Evolutionary conservation across 768 basidiomycete genomes (phyloP), one percentile per base, ranked within the genome.

Genomic region (Melanogaster broomeanus): DNA sequence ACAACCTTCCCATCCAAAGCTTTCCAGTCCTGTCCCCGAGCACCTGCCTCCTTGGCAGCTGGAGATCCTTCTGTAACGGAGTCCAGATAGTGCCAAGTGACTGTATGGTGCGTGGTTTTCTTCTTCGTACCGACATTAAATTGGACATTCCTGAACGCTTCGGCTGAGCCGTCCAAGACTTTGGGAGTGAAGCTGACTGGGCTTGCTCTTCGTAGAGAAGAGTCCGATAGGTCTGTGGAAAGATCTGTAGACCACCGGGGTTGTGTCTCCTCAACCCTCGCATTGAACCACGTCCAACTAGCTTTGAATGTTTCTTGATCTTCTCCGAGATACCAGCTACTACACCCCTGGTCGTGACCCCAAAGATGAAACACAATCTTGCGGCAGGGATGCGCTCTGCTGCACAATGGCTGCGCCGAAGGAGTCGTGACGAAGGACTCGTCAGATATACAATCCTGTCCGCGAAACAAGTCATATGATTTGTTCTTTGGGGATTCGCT

Each of bases 351-450:
- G 33, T 33, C 44, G 12, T 45, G 37, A 34, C 40, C 25, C 47
- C 47, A 53, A 18, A 49, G 24, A 13, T 43, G 38, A 18, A 53
- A 53, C 48, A 40, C 41, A 30, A 53, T 53, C 24, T 35, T 53
- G 31, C 22, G 43, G 16, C 31, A 45, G 28, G 27, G 43, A 18
- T 31, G 21, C 18, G n/a, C 27, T 13, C 12, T 31, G 27, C 27
- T 44, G 12, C 30, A 30, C 10, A 6, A 30, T 30, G 30, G 30
- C 25, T 8, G 4, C 8, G 7, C 30, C 11, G 30, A 30, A 30
- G 30, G 7, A 11, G 9, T 11, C 30, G 30, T 30, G 30, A 8
- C 9, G 25, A 30, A 30, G 24, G 42, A 16, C 5, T 35, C 30
- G 30, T 30, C 30, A 6, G 30, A 30, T 30, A 30, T 6, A 30